These are phyloP conservation scores for Termitomyces sp. DNA, from an alignment of 768 basidiomycete genomes.

Conservation along the genomic window DNA sequence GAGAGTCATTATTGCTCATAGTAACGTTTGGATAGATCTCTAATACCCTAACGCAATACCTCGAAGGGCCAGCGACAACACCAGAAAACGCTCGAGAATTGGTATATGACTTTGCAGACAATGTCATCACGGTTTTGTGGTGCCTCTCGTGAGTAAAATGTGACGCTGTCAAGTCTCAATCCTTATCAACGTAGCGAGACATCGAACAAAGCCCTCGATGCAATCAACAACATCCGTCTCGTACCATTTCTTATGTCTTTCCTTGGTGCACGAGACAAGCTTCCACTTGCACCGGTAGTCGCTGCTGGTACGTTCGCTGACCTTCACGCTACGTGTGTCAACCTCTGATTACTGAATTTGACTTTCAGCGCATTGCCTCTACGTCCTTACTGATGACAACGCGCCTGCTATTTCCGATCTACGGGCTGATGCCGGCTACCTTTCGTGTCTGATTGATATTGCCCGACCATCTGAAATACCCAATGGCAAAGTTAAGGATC, in stretches of 20 bases:
- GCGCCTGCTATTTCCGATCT: conserved; percentile 64
- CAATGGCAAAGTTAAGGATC: conserved; percentile 35
- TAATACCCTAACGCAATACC: conserved; percentile 58
- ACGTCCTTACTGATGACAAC: conserved; percentile 92
- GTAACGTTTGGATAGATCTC: conserved; percentile 52
- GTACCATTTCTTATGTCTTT: conserved; percentile 90
- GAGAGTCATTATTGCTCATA: background rate
- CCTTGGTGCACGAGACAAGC: conserved; percentile 58
- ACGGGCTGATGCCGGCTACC: conserved; percentile 51
- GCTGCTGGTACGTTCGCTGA: conserved; percentile 60
- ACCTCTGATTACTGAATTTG: background rate
- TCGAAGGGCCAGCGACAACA: conserved; percentile 53
- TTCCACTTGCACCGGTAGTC: conserved; percentile 67
- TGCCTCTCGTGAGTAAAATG: conserved; percentile 76
- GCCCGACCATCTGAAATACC: conserved; percentile 30
- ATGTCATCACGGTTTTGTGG: conserved; percentile 90
- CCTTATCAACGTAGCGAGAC: conserved; percentile 61
- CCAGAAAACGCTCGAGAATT: conserved; percentile 68
- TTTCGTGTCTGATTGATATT: conserved; percentile 61
- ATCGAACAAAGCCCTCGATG: conserved; percentile 85
- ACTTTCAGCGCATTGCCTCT: conserved; percentile 76
- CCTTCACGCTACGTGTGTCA: background rate
- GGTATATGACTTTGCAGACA: conserved; percentile 86
- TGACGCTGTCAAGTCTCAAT: background rate
- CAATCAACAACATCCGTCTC: conserved; percentile 76